A percentile compares a stretch with the other conserved stretches of the same genome.
phyloP scores from a whole-genome alignment of 108 stramenopile species.

The Fragilariopsis cylindrus region DNA sequence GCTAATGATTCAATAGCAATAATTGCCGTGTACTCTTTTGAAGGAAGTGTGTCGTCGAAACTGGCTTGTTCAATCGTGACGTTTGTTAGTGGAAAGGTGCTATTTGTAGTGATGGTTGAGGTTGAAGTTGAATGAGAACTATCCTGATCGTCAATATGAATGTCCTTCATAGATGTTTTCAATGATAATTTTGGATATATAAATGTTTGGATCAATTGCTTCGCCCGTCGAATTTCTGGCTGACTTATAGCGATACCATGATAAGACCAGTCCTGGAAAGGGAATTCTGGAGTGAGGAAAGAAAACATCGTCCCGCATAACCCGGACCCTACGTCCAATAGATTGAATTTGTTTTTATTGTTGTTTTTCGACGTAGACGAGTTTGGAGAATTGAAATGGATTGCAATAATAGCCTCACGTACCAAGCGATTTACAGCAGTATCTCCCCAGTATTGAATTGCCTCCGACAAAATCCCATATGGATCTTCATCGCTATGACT shows the following conservation, averaged over 20 bases:
- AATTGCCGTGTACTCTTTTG: constrained; percentile 25
- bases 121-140: not conserved
- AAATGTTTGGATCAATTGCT: constrained; percentile 1
- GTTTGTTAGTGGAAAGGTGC: constrained; percentile 16
- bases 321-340: constrained; percentile 40
- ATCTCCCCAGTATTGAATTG: constrained; percentile 63
- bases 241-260: constrained; percentile 38
- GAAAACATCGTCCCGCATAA: constrained; percentile 41
- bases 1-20: constrained; percentile 44
- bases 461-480: constrained; percentile 51
- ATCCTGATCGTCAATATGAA: not conserved
- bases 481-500: not conserved
- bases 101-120: not conserved
- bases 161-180: not conserved
- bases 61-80: constrained; percentile 19
- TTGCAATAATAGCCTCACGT: constrained; percentile 20
- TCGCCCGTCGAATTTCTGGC: constrained; percentile 32
- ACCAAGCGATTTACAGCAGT: constrained; percentile 30
- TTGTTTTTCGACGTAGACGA: constrained; percentile 9
- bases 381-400: not conserved
- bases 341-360: not conserved
- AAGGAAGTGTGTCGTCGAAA: constrained; percentile 23
- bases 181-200: not conserved
- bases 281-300: constrained; percentile 12
- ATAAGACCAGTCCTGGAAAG: constrained; percentile 14